Percentiles rank a stretch among this genome's conserved stretches.
Conservation (phyloP, 306 rosid species). For the Cucumis hystrix region DNA sequence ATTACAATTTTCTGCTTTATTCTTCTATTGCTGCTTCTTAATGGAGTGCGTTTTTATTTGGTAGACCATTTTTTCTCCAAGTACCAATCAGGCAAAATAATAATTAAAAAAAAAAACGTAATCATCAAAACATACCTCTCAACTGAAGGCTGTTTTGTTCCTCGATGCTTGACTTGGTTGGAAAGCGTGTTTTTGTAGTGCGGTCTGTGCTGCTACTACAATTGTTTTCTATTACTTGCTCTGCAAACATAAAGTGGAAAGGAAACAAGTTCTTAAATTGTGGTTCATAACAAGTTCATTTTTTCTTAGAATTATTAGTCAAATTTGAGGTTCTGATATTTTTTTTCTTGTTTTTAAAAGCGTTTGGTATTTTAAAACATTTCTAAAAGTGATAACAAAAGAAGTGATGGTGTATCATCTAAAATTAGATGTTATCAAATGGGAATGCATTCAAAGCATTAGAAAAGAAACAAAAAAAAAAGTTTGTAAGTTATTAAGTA, state of each 20-base stretch:
- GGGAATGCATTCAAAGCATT: not conserved
- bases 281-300: no score
- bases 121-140: conserved; percentile 38
- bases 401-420: no score
- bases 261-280: not conserved
- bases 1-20: not conserved
- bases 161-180: conserved; percentile 37
- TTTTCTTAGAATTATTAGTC: no score
- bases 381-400: no score
- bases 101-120: not conserved
- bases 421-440: no score
- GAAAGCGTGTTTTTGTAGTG: conserved; percentile 28
- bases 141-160: conserved; percentile 34
- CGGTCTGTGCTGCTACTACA: conserved; percentile 66
- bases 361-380: no score
- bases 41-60: not conserved
- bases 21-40: not conserved
- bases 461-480: not conserved
- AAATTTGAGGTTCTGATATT: no score
- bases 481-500: not conserved
- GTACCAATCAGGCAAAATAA: not conserved
- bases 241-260: conserved; percentile 22
- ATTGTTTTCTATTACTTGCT: conserved; percentile 33
- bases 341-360: no score
- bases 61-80: not conserved